Evolutionary conservation across 495 filamentous ascomycete genomes (phyloP).

Genomic region (Penicillium subrubescens): DNA sequence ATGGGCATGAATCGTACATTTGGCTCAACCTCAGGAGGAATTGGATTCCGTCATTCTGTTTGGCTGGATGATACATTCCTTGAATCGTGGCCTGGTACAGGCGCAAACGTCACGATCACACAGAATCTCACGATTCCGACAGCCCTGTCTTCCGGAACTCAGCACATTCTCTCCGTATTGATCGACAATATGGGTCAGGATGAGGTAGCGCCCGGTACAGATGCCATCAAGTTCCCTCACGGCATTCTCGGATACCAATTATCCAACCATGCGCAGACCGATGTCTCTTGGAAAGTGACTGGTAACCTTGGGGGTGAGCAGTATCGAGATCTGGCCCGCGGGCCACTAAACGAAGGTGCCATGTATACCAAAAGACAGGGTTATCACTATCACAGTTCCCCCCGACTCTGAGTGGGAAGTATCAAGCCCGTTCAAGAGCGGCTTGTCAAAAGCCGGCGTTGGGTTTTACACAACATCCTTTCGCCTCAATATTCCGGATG

Average conservation of each 20-base stretch:
- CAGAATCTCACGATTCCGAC: conserved; percentile 11
- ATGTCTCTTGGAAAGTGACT: conserved; percentile 68
- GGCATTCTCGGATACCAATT: conserved; percentile 62
- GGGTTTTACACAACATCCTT: conserved; percentile 60
- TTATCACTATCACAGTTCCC: conserved; percentile 59
- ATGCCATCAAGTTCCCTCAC: conserved; percentile 65
- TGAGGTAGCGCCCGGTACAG: conserved; percentile 56
- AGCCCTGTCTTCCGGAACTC: conserved; percentile 50
- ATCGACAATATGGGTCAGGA: conserved; percentile 70
- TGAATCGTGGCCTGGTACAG: conserved; percentile 53
- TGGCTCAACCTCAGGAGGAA: conserved; percentile 60
- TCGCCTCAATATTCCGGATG: conserved; percentile 50
- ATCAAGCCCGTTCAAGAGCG: conserved; percentile 42
- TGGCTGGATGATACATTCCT: conserved; percentile 56
- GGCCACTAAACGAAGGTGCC: conserved; percentile 72
- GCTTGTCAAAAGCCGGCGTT: conserved; percentile 53
- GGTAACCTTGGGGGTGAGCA: conserved; percentile 71
- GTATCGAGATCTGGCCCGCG: conserved; percentile 60
- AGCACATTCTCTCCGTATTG: conserved; percentile 62
- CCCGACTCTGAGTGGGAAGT: conserved; percentile 45
- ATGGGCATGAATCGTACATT: conserved; percentile 55
- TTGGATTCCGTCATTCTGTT: conserved; percentile 53
- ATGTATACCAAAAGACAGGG: conserved; percentile 66
- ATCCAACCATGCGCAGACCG: conserved; percentile 36
- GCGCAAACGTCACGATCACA: conserved; percentile 11